Evolutionary conservation across 768 basidiomycete genomes (phyloP), one percentile per base, ranked within the genome.

Genomic region (Leccinum subtestaceum): DNA sequence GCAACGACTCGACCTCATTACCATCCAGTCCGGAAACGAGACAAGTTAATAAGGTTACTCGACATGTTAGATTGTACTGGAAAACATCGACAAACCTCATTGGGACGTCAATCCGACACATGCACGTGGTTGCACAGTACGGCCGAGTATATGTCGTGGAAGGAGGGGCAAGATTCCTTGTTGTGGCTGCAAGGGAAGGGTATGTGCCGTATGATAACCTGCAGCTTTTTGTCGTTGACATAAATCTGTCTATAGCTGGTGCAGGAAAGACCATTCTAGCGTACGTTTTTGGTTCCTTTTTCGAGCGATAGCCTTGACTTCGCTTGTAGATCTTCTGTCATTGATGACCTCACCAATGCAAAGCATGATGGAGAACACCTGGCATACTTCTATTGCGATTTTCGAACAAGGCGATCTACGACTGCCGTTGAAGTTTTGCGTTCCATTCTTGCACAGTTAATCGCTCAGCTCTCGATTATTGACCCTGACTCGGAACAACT

Each of bases 331-430:
- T 51, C 59, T 23, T 43, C 40, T 4, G 40, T 51, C 4, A 51
- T 55, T 15, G 8, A 52, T 10, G 50, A 55, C 40, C 59, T 60
- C 13, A 17, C 0, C 4, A 8, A 29, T 25, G 15, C 31, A 11
- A 45, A 36, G 1, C 13, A 43, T 2, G 25, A 40, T 9, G 29
- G 31, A 11, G 31, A 55, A 21, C 0, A 38, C 10, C 15, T 66
- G 15, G 56, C 36, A 1, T 66, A 56, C 21, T 69, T 70, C 48
- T 70, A 68, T 52, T 70, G 69, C 11, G 65, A 70, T 52, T 70
- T 70, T 40, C 56, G 55, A 5, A 54, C 4, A 34, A 43, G 23
- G 23, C 23, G 23, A 2, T 64, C 62, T 1, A 67, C 56, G 1
- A 56, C 36, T 11, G 56, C 60, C 5, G 45, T 64, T 1, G 63